Conservation (phyloP, 129 eudicot genomes). For the Arctium lappa region DNA sequence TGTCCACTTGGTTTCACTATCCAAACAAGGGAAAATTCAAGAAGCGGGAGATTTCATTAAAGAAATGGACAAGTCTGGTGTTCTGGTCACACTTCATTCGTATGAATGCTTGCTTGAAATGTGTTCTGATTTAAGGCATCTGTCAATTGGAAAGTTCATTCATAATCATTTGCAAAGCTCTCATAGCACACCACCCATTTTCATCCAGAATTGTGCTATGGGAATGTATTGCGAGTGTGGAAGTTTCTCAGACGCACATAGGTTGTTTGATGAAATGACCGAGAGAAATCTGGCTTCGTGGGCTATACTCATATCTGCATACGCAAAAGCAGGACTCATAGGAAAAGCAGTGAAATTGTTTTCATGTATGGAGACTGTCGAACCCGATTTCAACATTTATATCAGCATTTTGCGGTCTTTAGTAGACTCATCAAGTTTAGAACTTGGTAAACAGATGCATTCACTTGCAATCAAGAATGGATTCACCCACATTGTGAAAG, state of each 20-base stretch:
- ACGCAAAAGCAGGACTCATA: constrained; percentile 24
- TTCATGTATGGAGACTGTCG: constrained; percentile 20
- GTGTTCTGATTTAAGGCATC: constrained; percentile 18
- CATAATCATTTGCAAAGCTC: constrained; percentile 3
- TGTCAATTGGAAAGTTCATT: constrained; percentile 17
- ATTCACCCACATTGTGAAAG: constrained; percentile 8
- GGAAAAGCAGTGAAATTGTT: constrained; percentile 22
- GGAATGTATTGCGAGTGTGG: constrained; percentile 33
- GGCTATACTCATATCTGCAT: constrained; percentile 30
- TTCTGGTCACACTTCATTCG: constrained; percentile 25
- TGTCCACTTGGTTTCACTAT: constrained; percentile 36
- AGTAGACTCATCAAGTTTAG: constrained; percentile 15
- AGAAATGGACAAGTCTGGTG: constrained; percentile 33
- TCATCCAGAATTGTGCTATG: constrained; percentile 19
- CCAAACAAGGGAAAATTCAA: constrained; percentile 40
- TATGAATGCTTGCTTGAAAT: constrained; percentile 32
- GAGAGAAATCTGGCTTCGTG: constrained; percentile 35
- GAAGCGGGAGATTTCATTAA: constrained; percentile 39
- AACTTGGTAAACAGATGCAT: constrained; percentile 45
- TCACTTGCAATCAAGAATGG: constrained; percentile 34
- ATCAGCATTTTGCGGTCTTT: constrained; percentile 29
- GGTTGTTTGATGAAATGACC: constrained; percentile 42
- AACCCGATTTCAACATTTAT: constrained; percentile 11
- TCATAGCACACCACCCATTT: constrained; percentile 13
- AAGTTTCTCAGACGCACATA: constrained; percentile 25